phyloP scores from a whole-genome alignment of 2,329 filamentous ascomycete species.

The Coniochaeta prunicola region DNA sequence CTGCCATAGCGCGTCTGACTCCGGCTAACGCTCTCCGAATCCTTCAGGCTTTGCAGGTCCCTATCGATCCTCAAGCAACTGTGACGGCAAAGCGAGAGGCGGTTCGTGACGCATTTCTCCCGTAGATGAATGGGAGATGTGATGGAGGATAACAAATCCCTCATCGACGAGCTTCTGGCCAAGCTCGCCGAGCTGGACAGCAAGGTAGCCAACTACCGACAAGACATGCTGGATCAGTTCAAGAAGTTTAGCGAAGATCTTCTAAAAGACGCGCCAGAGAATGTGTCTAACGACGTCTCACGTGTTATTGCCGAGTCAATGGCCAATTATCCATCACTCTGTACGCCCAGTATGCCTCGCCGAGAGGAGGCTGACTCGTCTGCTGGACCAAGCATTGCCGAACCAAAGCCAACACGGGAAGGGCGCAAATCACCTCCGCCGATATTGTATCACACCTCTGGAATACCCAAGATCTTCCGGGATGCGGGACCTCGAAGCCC shows the following conservation, averaged over 20 bases:
- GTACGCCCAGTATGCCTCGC: conserved; percentile 17
- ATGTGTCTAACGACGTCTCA: conserved; percentile 38
- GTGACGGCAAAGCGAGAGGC: too few relatives aligned
- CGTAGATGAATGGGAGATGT: too few relatives aligned
- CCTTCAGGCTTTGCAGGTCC: too few relatives aligned
- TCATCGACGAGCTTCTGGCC: conserved; percentile 43
- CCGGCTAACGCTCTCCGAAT: conserved; percentile 1
- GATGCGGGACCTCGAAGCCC: conserved; percentile 31
- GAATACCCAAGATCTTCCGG: conserved; percentile 16
- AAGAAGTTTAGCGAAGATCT: conserved; percentile 43
- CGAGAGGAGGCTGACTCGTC: conserved; percentile 20
- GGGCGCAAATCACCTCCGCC: conserved; percentile 29
- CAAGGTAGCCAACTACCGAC: conserved; percentile 49
- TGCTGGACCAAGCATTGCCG: conserved; percentile 9
- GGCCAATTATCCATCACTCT: conserved; percentile 37
- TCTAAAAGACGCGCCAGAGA: conserved; percentile 37
- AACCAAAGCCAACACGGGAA: conserved; percentile 8
- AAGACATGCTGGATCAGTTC: conserved; percentile 51
- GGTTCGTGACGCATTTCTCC: too few relatives aligned
- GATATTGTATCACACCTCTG: conserved; percentile 30
- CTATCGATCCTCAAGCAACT: too few relatives aligned
- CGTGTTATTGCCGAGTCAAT: conserved; percentile 37
- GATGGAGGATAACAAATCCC: conserved; percentile 42
- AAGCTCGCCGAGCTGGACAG: conserved; percentile 50
- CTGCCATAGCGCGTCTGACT: neutral